phyloP scores from a whole-genome alignment of 2,329 filamentous ascomycete genomes.

The Shiraia sp. region DNA sequence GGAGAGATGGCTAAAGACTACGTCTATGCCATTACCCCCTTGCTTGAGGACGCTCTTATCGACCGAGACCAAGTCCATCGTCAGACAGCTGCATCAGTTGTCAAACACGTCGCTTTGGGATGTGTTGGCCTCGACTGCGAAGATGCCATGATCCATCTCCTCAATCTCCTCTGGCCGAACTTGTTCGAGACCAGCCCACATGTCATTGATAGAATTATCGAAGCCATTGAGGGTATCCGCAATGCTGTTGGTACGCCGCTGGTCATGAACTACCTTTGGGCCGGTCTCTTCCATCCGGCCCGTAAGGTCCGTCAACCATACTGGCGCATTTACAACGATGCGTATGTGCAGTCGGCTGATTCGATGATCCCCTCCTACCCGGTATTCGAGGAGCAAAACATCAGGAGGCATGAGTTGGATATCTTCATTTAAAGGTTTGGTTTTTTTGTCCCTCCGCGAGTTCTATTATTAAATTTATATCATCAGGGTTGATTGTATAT shows the following conservation, averaged over 20 bases:
- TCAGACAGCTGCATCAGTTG: constrained; percentile 92
- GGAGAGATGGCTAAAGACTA: constrained; percentile 99
- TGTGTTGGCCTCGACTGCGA: constrained; percentile 98
- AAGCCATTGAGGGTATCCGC: constrained; percentile 93
- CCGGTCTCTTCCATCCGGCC: constrained; percentile 93
- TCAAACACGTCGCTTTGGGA: constrained; percentile 96
- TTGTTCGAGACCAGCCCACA: constrained; percentile 97
- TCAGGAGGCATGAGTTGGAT: constrained; percentile 78
- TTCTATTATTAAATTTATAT: neutral
- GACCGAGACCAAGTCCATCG: constrained; percentile 97
- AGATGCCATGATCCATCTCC: constrained; percentile 96
- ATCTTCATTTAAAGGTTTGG: constrained; percentile 70
- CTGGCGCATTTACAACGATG: constrained; percentile 96
- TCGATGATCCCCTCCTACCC: constrained; percentile 97
- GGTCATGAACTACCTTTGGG: constrained; percentile 98
- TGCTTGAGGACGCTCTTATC: constrained; percentile 95
- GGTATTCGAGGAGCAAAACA: constrained; percentile 76
- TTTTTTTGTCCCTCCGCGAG: too few species aligned
- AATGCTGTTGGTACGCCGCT: constrained; percentile 90
- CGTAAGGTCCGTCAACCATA: constrained; percentile 93
- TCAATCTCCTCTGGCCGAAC: constrained; percentile 95
- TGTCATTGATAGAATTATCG: constrained; percentile 96
- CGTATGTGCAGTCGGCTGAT: constrained; percentile 91
- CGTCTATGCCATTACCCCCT: constrained; percentile 93
- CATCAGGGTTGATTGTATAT: neutral